phyloP scores from a whole-genome alignment of 805 yeast species.

The Candida endomychidarum region DNA sequence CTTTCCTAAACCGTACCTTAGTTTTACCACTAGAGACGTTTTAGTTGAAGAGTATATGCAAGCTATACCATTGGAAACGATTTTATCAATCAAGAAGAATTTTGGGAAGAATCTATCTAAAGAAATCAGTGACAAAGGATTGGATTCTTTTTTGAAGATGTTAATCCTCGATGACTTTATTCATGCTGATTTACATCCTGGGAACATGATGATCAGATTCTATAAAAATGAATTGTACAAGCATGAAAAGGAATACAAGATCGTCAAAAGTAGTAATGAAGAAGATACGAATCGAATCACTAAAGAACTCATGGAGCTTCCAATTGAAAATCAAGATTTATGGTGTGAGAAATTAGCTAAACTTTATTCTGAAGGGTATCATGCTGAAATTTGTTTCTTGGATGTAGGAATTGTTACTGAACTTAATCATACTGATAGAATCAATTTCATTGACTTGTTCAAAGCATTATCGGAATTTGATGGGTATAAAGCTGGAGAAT shows the following conservation, averaged over 20 bases:
- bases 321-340: slow-evolving; percentile 28
- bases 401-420: slow-evolving; percentile 96
- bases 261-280: slow-evolving; percentile 43
- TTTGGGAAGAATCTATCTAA: slow-evolving; percentile 57
- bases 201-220: slow-evolving; percentile 81
- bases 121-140: slow-evolving; percentile 73
- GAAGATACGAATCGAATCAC: slow-evolving; percentile 48
- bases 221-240: slow-evolving; percentile 48
- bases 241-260: slow-evolving; percentile 44
- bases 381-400: slow-evolving; percentile 84
- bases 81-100: slow-evolving; percentile 52
- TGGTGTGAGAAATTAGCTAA: slow-evolving; percentile 49
- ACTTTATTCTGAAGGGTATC: slow-evolving; percentile 58
- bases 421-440: slow-evolving; percentile 69
- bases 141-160: slow-evolving; percentile 93
- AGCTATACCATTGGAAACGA: slow-evolving; percentile 78
- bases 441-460: slow-evolving; percentile 86
- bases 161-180: slow-evolving; percentile 88
- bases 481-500: slow-evolving; percentile 91
- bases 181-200: slow-evolving; percentile 97
- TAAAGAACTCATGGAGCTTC: slow-evolving; percentile 34
- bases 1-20: slow-evolving; percentile 76
- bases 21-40: slow-evolving; percentile 65
- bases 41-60: slow-evolving; percentile 82
- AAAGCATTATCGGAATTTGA: slow-evolving; percentile 87